These are phyloP conservation scores for Linum tenue DNA, from an alignment of 345 rosid species.

Conservation along the genomic window DNA sequence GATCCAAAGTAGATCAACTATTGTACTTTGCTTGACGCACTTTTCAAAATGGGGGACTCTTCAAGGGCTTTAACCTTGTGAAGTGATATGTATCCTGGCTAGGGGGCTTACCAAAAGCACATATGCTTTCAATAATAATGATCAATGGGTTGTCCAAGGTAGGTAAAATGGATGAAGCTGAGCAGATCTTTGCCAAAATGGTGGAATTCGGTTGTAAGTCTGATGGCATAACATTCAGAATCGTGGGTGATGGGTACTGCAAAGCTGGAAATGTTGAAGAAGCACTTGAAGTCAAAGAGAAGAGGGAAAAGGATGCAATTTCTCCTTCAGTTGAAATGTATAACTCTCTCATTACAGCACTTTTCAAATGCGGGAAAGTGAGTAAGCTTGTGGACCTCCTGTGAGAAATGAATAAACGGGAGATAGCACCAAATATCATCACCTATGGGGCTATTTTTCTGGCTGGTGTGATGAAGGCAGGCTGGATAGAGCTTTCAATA, in stretches of 20 bases:
- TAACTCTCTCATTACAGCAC: constrained; percentile 48
- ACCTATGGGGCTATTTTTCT: constrained; percentile 54
- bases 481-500: constrained; percentile 49
- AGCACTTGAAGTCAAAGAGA: constrained; percentile 46
- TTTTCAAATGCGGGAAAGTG: constrained; percentile 39
- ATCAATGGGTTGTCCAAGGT: constrained; percentile 63
- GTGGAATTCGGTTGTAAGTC: constrained; percentile 47
- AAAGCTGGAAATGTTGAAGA: constrained; percentile 55
- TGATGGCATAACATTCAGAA: constrained; percentile 60
- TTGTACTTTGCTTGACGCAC: constrained; percentile 60
- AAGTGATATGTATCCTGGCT: constrained; percentile 53
- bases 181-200: constrained; percentile 50
- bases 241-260: constrained; percentile 66
- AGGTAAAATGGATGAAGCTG: constrained; percentile 59
- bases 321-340: constrained; percentile 48
- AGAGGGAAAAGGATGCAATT: constrained; percentile 40
- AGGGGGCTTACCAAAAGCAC: constrained; percentile 47
- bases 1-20: constrained; percentile 43
- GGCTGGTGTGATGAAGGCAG: constrained; percentile 62
- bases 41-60: constrained; percentile 60
- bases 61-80: constrained; percentile 54
- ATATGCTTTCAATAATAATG: constrained; percentile 57
- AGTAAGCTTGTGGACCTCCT: constrained; percentile 36
- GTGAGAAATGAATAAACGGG: constrained; percentile 31
- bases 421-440: constrained; percentile 38